Evolutionary conservation across 2,329 filamentous ascomycete genomes (phyloP).

Genomic region (Aspergillus luchuensis): DNA sequence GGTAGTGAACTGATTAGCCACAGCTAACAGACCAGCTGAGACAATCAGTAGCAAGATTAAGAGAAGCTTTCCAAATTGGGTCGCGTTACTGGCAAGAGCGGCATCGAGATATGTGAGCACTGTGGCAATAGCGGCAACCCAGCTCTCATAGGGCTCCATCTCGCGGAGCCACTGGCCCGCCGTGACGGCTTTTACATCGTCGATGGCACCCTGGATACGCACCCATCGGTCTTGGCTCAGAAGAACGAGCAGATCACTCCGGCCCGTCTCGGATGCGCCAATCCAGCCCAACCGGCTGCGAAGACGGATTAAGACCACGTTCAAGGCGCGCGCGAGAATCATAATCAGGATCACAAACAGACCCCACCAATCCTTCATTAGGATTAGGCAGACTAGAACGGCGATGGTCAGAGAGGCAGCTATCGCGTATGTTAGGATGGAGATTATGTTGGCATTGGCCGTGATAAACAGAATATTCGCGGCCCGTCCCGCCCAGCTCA

Average conservation of each 20-base stretch:
- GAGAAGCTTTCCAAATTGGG: neutral
- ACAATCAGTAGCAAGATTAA: neutral
- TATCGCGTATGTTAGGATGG: neutral
- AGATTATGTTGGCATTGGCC: neutral
- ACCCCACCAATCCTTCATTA: neutral
- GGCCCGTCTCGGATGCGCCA: neutral
- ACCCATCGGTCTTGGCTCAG: constrained; percentile 7
- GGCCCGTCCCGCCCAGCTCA: neutral
- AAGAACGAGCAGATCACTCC: constrained; percentile 5
- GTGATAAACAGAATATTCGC: neutral
- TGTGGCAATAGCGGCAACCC: neutral
- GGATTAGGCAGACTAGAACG: neutral
- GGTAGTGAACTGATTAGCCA: neutral
- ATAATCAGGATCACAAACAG: neutral
- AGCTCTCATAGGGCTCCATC: neutral
- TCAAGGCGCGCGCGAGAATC: neutral
- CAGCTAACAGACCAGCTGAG: neutral
- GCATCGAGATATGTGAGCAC: neutral
- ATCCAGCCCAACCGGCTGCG: neutral
- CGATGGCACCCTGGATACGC: neutral
- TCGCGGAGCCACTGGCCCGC: neutral
- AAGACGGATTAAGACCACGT: neutral
- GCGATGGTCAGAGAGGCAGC: neutral
- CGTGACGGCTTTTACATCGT: constrained; percentile 5
- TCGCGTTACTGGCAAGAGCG: neutral